Evolutionary conservation across 257 asterid genomes (phyloP), one percentile per base, ranked within the genome.

Genomic region (Solanum dulcamara): DNA sequence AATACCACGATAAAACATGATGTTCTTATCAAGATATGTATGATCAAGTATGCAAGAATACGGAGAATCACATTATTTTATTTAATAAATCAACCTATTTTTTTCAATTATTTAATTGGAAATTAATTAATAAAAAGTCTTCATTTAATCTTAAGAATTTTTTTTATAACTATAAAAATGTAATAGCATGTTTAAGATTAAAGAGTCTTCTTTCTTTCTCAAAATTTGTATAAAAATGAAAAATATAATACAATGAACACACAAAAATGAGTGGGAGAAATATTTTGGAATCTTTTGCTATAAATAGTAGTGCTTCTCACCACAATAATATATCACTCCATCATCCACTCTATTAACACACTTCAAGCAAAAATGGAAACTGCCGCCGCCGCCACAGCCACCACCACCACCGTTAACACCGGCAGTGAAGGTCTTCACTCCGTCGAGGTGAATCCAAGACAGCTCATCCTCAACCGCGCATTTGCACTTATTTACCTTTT

Each of bases 361-460:
- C 37, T 77, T 44, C 12, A 26, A 20, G 10, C 6, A 46, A 18
- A 77, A 46, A 77, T 46, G 83, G 62, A 46, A 26, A 77, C 83
- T 28, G 17, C 42, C 53, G 0, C 24, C 14, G 4, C 51, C 20
- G 24, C 77, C 44, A 7, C 70, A 60, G 2, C 89, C 46, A 48
- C 64, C 42, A n/a, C 80, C 80, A 7, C 89, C 85, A 32, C 89
- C 28, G 35, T 62, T 38, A 40, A 18, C 67, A 8, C 1, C 24
- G 85, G 12, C 72, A n/a, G n/a, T n/a, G n/a, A n/a, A n/a, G 91
- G 89, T 22, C 96, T 95, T 60, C 91, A 95, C 93, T 81, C 94
- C 4, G 12, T 88, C 80, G 66, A 57, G 28, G 86, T 30, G 11
- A 74, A 85, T 22, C 94, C 91, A 12, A 94, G 32, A 77, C 83